Evolutionary conservation across 148 eudicot species (phyloP).

Genomic region (Nyssa sinensis): DNA sequence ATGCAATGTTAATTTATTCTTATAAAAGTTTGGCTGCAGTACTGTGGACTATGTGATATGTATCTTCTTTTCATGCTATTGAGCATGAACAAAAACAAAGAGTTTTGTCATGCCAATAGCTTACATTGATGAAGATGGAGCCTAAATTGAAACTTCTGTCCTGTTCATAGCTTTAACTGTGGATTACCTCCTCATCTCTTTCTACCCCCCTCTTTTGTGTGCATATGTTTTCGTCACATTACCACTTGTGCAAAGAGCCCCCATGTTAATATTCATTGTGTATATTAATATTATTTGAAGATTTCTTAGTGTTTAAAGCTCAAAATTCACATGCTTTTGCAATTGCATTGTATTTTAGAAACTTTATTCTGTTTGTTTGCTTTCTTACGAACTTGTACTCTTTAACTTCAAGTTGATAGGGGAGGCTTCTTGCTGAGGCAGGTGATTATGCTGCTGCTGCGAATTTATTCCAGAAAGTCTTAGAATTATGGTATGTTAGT

Average conservation of each 20-base stretch:
- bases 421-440: constrained; percentile 95
- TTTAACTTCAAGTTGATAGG: constrained; percentile 96
- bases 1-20: no score
- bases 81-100: neutral
- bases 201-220: no score
- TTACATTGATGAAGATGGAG: no score
- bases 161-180: no score
- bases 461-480: constrained; percentile 65
- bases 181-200: no score
- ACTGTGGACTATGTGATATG: neutral
- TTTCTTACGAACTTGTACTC: constrained; percentile 50
- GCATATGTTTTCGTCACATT: no score
- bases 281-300: no score
- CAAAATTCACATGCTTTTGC: neutral
- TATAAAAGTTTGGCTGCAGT: no score
- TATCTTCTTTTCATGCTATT: neutral
- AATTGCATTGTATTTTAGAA: neutral
- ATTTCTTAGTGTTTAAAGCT: neutral
- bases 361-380: constrained; percentile 9
- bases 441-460: constrained; percentile 84
- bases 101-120: no score
- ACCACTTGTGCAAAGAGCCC: no score
- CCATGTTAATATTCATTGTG: no score
- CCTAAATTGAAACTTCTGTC: no score
- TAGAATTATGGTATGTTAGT: constrained; percentile 72